Conservation (phyloP, 1,284 basidiomycete genomes). For the Lignosus rhinocerotis region DNA sequence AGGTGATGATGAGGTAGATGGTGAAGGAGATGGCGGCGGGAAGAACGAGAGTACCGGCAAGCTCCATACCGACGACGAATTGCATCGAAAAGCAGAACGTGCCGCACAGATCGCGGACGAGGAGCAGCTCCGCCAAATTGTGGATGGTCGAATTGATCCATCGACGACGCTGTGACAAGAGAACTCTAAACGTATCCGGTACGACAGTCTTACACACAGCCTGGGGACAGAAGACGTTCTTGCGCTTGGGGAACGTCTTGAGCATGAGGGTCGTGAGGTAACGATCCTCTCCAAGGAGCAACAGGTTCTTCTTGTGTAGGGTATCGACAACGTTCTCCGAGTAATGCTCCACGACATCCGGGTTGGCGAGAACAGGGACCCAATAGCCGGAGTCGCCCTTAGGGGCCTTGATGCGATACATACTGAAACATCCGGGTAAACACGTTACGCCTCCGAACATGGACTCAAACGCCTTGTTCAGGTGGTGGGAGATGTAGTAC, state of each 20-base stretch:
- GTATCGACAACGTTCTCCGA: constrained; percentile 98
- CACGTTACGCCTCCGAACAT: constrained; percentile 99
- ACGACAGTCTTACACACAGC: constrained; percentile 98
- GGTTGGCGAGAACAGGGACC: constrained; percentile 97
- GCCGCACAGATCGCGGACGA: constrained; percentile 93
- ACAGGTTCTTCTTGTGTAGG: constrained; percentile 98
- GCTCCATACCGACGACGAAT: constrained; percentile 97
- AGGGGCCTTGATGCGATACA: constrained; percentile 99
- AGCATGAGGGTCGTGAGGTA: constrained; percentile 95
- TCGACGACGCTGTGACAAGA: constrained; percentile 94
- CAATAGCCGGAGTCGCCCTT: constrained; percentile 93
- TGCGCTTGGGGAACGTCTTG: constrained; percentile 98
- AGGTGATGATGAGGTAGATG: constrained; percentile 85
- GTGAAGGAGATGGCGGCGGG: constrained; percentile 99
- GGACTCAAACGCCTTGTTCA: constrained; percentile 98
- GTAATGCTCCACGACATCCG: constrained; percentile 96
- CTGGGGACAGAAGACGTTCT: constrained; percentile 98
- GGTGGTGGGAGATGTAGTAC: constrained; percentile 99
- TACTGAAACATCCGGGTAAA: constrained; percentile 98
- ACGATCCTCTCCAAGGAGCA: constrained; percentile 98
- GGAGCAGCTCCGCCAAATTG: constrained; percentile 91
- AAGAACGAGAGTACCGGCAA: constrained; percentile 93
- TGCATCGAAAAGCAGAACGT: constrained; percentile 98
- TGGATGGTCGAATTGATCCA: constrained; percentile 99
- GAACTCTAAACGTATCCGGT: constrained; percentile 91